phyloP scores from a whole-genome alignment of 441 rosid species.

The California macrophylla region DNA sequence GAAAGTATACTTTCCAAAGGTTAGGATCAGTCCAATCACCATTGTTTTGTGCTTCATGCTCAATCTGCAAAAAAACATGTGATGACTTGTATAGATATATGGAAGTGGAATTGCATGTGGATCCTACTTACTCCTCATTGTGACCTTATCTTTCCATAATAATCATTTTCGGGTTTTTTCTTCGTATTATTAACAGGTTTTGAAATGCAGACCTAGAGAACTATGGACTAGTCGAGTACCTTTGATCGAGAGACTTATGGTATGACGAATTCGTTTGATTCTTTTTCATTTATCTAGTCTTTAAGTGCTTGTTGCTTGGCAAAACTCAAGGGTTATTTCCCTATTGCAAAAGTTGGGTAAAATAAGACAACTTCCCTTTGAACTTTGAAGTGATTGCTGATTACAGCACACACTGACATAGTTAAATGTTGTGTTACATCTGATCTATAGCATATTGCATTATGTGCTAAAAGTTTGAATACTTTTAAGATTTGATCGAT shows the following conservation, averaged over 20 bases:
- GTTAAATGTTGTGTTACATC: neutral
- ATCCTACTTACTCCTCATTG: neutral
- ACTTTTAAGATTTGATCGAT: neutral
- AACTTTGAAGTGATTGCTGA: slow-evolving; percentile 5
- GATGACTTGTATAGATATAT: neutral
- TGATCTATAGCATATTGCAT: neutral
- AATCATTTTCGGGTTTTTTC: neutral
- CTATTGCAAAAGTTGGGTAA: neutral
- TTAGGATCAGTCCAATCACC: neutral
- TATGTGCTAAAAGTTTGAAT: neutral
- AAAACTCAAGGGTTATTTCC: slow-evolving; percentile 2
- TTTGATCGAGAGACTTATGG: neutral
- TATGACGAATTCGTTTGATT: neutral
- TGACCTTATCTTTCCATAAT: neutral
- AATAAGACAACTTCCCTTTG: neutral
- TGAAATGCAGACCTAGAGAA: neutral
- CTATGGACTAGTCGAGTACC: neutral
- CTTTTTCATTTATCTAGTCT: neutral
- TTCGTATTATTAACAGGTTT: neutral
- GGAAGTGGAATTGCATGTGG: slow-evolving; percentile 6
- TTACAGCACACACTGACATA: neutral
- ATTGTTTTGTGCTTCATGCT: slow-evolving; percentile 1
- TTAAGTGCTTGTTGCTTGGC: slow-evolving; percentile 3
- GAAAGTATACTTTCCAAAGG: neutral
- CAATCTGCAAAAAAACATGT: slow-evolving; percentile 4